These are phyloP conservation scores for Zymoseptoria brevis DNA, from an alignment of 2,329 filamentous ascomycete genomes.

Conservation along the genomic window DNA sequence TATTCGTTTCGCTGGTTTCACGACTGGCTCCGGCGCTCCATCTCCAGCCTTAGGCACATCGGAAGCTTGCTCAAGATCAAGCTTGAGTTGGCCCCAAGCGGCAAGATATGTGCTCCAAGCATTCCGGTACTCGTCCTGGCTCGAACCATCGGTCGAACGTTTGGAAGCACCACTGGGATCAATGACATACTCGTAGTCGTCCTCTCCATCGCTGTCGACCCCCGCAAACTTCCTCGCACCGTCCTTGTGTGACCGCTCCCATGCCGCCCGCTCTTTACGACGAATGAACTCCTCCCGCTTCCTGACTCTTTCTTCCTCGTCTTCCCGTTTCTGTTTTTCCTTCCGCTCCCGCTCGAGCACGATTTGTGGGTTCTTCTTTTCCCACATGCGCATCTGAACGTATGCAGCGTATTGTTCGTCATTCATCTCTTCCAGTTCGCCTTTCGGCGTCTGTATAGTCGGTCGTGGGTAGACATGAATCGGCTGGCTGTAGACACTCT, in stretches of 20 bases:
- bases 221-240: constrained; percentile 32
- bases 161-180: constrained; percentile 9
- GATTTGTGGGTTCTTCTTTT: constrained; percentile 79
- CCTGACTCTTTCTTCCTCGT: constrained; percentile 36
- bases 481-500: constrained; percentile 91
- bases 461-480: constrained; percentile 76
- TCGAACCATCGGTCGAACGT: constrained; percentile 1
- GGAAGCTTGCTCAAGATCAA: constrained; percentile 13
- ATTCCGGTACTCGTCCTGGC: constrained; percentile 15
- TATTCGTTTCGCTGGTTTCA: constrained; percentile 32
- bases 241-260: constrained; percentile 29
- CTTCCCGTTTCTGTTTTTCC: constrained; percentile 43
- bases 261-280: constrained; percentile 29
- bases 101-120: constrained; percentile 24
- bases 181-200: constrained; percentile 50
- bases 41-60: constrained; percentile 1
- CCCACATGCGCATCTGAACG: constrained; percentile 88
- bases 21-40: constrained; percentile 2
- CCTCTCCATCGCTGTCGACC: constrained; percentile 28
- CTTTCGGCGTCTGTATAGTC: constrained; percentile 44
- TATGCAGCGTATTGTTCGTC: constrained; percentile 87
- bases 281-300: constrained; percentile 35
- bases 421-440: constrained; percentile 70
- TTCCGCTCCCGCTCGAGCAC: constrained; percentile 64
- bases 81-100: constrained; percentile 26